Conservation (phyloP, 345 rosid genomes). For the Euphorbia lathyris region DNA sequence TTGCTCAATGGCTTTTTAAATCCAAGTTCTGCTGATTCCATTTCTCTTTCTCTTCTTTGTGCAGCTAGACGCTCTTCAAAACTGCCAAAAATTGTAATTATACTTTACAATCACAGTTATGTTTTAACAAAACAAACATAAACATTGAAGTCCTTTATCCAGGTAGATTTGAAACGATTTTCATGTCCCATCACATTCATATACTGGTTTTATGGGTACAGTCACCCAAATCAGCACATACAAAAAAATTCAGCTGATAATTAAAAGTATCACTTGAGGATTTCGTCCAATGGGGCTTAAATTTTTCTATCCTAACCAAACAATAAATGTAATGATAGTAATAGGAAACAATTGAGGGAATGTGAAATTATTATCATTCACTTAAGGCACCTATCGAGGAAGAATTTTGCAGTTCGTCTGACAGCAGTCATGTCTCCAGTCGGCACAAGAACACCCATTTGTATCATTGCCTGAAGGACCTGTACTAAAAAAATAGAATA, state of each 20-base stretch:
- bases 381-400: constrained; percentile 73
- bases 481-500: constrained; percentile 21
- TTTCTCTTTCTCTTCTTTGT: constrained; percentile 84
- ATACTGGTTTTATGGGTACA: neutral
- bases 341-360: neutral
- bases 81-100: constrained; percentile 37
- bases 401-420: constrained; percentile 88
- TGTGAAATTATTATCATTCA: neutral
- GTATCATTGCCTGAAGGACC: constrained; percentile 95
- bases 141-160: neutral
- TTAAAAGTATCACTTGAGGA: neutral
- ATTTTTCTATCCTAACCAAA: neutral
- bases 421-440: constrained; percentile 98
- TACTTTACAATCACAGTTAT: constrained; percentile 9
- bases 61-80: constrained; percentile 95
- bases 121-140: constrained; percentile 1
- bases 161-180: neutral
- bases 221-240: no score
- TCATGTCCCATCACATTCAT: neutral
- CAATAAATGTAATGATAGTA: neutral
- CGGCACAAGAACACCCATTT: constrained; percentile 99
- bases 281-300: neutral
- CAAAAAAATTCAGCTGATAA: neutral
- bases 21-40: constrained; percentile 72
- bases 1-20: constrained; percentile 81